Conservation (phyloP, 2,329 filamentous ascomycete genomes). For the Trichoderma asperellum region DNA sequence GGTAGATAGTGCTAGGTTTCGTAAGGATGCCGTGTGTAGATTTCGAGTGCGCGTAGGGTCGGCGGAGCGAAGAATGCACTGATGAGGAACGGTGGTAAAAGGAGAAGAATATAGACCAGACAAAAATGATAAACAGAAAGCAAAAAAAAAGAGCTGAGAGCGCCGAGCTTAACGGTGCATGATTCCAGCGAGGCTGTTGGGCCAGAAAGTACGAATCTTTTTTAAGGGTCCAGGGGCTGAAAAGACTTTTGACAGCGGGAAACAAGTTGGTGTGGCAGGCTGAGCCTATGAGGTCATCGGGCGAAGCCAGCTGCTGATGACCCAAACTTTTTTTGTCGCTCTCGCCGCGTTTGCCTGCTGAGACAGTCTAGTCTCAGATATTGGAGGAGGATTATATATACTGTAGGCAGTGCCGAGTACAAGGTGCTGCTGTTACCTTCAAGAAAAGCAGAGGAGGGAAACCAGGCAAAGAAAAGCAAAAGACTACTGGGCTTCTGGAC, state of each 20-base stretch:
- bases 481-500: neutral
- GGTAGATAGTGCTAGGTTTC: neutral
- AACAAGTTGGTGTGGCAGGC: conserved; percentile 4
- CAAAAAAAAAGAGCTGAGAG: neutral
- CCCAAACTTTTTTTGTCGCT: conserved; percentile 6
- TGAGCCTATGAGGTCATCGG: conserved; percentile 29
- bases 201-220: neutral
- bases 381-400: too few species aligned
- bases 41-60: neutral
- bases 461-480: neutral
- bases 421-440: neutral
- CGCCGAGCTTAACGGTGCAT: conserved; percentile 17
- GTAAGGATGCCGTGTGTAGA: neutral
- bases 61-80: neutral
- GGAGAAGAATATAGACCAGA: neutral
- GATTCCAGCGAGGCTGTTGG: neutral
- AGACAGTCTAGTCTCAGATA: neutral
- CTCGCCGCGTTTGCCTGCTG: neutral
- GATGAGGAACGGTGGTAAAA: neutral
- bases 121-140: neutral
- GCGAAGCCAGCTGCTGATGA: conserved; percentile 2
- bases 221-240: conserved; percentile 24
- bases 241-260: conserved; percentile 18
- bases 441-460: neutral
- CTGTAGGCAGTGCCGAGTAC: neutral